phyloP scores from a whole-genome alignment of 768 basidiomycete genomes.

The Agrocybe pediades region DNA sequence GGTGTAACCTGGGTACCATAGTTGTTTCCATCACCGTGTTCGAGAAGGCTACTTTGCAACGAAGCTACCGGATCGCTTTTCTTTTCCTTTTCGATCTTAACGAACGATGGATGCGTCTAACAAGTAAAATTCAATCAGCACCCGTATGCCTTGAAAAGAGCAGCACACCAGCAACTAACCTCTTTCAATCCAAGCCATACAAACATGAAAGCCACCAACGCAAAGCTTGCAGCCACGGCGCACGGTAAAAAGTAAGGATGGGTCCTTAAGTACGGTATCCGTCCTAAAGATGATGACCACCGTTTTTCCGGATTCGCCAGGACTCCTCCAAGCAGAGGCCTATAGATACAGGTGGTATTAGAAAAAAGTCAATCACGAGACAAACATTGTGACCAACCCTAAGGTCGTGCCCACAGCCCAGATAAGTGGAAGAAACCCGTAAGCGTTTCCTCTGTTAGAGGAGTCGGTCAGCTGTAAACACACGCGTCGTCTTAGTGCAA shows the following conservation, averaged over 20 bases:
- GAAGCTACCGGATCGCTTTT: background rate
- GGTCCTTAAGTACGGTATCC: conserved; percentile 30
- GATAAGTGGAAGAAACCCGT: conserved; percentile 31
- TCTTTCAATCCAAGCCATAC: conserved; percentile 43
- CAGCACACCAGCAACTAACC: conserved; percentile 31
- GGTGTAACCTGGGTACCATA: conserved; percentile 12
- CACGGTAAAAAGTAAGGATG: conserved; percentile 54
- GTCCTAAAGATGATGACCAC: conserved; percentile 60
- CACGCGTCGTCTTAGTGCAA: background rate
- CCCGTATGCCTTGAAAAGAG: background rate
- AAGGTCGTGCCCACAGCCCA: conserved; percentile 35
- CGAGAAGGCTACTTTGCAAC: conserved; percentile 8
- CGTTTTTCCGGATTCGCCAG: conserved; percentile 59
- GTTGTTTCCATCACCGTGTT: conserved; percentile 3
- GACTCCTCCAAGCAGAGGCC: conserved; percentile 68
- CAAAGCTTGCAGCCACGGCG: conserved; percentile 32
- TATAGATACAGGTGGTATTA: conserved; percentile 4
- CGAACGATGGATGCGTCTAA: conserved; percentile 35
- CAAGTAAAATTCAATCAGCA: background rate
- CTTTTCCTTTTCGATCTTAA: conserved; percentile 9
- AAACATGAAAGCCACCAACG: conserved; percentile 34
- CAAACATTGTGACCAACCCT: conserved; percentile 22
- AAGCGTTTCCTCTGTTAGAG: conserved; percentile 40
- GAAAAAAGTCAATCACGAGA: background rate
- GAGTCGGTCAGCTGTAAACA: conserved; percentile 15